Evolutionary conservation across 2,329 filamentous ascomycete species (phyloP).

Genomic region (Talaromyces sp.): DNA sequence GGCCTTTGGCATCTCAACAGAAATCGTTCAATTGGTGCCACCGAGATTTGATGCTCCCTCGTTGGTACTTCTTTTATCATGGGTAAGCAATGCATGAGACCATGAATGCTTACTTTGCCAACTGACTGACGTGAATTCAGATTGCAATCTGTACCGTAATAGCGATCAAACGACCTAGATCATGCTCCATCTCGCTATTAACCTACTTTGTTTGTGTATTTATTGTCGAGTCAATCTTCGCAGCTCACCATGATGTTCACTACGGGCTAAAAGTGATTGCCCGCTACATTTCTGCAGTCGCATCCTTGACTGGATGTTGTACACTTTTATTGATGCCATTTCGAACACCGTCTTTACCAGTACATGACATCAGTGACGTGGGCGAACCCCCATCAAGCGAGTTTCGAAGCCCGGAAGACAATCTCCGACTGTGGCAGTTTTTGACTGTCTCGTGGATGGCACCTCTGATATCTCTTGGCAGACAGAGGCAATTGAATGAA

Average conservation of each 20-base stretch:
- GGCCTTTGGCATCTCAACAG: constrained; percentile 37
- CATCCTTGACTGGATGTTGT: constrained; percentile 53
- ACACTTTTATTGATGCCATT: constrained; percentile 70
- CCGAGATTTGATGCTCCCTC: constrained; percentile 16
- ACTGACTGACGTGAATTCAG: constrained; percentile 31
- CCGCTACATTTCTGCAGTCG: constrained; percentile 36
- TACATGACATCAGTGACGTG: constrained; percentile 61
- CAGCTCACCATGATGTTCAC: constrained; percentile 25
- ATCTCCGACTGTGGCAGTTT: constrained; percentile 78
- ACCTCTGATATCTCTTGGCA: constrained; percentile 69
- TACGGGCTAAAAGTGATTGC: constrained; percentile 18
- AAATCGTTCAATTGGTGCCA: constrained; percentile 33
- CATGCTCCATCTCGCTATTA: constrained; percentile 45
- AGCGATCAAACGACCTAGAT: constrained; percentile 43
- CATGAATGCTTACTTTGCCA: neutral
- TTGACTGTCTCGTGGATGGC: constrained; percentile 83
- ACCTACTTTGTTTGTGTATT: constrained; percentile 36
- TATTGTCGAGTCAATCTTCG: constrained; percentile 38
- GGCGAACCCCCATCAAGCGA: constrained; percentile 59
- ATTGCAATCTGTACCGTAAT: constrained; percentile 39
- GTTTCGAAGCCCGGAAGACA: constrained; percentile 78
- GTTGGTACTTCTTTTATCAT: constrained; percentile 37
- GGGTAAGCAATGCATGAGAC: constrained; percentile 35
- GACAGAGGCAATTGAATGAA: constrained; percentile 68
- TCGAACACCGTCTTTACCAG: constrained; percentile 60